phyloP scores from a whole-genome alignment of 345 rosid species.

The Citrus trifoliata region DNA sequence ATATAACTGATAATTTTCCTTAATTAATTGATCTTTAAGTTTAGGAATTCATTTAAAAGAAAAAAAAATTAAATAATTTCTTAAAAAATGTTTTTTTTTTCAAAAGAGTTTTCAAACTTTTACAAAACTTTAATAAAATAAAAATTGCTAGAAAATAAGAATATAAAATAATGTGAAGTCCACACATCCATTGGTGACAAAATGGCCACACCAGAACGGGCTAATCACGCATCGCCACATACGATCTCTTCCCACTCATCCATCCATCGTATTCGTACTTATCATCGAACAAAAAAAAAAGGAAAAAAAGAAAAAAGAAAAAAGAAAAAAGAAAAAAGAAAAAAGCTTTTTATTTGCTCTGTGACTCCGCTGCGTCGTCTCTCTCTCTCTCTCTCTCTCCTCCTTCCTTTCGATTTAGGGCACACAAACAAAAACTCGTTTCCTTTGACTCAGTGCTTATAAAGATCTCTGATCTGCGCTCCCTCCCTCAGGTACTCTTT shows the following conservation, averaged over 20 bases:
- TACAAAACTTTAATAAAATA: too few relatives aligned
- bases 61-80: too few relatives aligned
- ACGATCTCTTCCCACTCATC: background rate
- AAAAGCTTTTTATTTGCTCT: background rate
- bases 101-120: too few relatives aligned
- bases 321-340: too few relatives aligned
- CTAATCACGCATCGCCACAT: background rate
- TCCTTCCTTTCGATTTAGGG: slow-evolving; percentile 30
- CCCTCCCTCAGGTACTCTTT: slow-evolving; percentile 22
- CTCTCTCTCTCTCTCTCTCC: background rate
- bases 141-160: background rate
- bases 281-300: background rate
- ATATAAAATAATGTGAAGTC: background rate
- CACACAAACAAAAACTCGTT: slow-evolving; percentile 21
- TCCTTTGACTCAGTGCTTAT: slow-evolving; percentile 19
- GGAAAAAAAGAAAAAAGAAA: too few relatives aligned
- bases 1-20: too few relatives aligned
- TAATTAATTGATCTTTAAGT: too few relatives aligned
- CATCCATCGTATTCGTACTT: background rate
- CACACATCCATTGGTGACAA: background rate
- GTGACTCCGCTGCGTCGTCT: background rate
- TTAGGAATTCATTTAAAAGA: too few relatives aligned
- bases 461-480: slow-evolving; percentile 29
- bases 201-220: background rate
- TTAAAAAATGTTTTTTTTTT: too few relatives aligned